phyloP scores from a whole-genome alignment of 805 yeast species.

The Zygosaccharomyces pseudorouxii region DNA sequence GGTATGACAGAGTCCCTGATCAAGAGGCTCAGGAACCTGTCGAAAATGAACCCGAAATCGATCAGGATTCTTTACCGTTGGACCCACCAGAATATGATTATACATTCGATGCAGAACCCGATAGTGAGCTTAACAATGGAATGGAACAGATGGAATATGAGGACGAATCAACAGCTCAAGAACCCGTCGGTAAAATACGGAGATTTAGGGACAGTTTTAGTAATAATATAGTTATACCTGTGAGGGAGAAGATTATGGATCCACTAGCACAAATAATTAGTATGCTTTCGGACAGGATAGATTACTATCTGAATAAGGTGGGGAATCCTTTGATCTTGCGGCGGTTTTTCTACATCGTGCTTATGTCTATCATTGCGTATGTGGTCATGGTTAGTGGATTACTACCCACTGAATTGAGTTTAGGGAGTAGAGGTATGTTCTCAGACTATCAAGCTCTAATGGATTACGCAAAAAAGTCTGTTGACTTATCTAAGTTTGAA shows the following conservation, averaged over 20 bases:
- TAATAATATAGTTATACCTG: conserved; percentile 37
- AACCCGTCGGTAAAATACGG: conserved; percentile 13
- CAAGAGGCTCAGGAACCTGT: conserved; percentile 10
- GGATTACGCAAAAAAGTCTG: conserved; percentile 44
- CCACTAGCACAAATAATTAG: conserved; percentile 43
- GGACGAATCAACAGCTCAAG: conserved; percentile 37
- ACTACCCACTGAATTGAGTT: conserved; percentile 41
- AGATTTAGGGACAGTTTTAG: conserved; percentile 24
- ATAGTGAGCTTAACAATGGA: conserved; percentile 23
- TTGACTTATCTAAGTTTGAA: conserved; percentile 56
- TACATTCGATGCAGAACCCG: conserved; percentile 4
- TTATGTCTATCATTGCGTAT: conserved; percentile 57
- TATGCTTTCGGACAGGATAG: conserved; percentile 42
- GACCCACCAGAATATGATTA: conserved; percentile 33
- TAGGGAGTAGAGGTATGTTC: conserved; percentile 51
- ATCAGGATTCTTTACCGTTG: conserved; percentile 23
- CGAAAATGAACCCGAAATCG: background rate
- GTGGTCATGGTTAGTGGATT: conserved; percentile 54
- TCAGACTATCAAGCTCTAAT: conserved; percentile 53
- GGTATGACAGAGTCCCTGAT: conserved; percentile 17
- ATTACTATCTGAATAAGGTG: conserved; percentile 52
- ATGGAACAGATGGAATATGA: conserved; percentile 15
- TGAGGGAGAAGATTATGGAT: conserved; percentile 40
- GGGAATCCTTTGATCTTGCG: conserved; percentile 86
- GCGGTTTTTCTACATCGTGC: conserved; percentile 64